Evolutionary conservation across 2,329 filamentous ascomycete species (phyloP), one percentile per base, ranked within the genome.

Genomic region (Cyanodermella asteris): DNA sequence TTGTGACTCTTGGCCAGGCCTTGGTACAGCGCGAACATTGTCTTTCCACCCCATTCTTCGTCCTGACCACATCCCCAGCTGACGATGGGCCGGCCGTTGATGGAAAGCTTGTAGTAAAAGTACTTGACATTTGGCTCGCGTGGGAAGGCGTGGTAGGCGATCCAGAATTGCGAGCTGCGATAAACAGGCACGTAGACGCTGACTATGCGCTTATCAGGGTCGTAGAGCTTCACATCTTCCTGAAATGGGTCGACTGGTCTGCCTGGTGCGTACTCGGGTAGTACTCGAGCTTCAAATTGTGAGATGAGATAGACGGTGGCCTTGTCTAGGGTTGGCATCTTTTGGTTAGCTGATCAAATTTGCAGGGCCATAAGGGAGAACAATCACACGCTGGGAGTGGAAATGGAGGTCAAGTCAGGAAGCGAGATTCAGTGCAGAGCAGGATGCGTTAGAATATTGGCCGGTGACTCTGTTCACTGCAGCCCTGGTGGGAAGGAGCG

Each of bases 21-120:
- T n/a, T n/a, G n/a, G 24, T 45, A 55, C 5, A 58, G 33, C 4
- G 42, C 51, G 35, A 52, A 58, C 40, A 55, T 47, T 1, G 46
- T 48, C 34, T 52, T 54, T 1, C 56, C 55, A 11, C 36, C 40
- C 44, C 46, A 58, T 4, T 35, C 36, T 8, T 58, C 43, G 10
- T 49, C 40, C 24, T 44, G 45, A 3, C 51, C 52, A 2, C 44
- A 44, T 3, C 48, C 46, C 55, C 55, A 60, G 30, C 40, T 55
- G 7, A 53, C 37, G 9, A 55, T 33, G 16, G 43, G 41, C 14
- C 35, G 35, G 10, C 42, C 45, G 18, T 51, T 42, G 31, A 55
- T 38, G 32, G 47, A 48, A 16, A 58, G 38, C 35, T 58, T 58
- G 46, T 59, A 59, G 30, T 55, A 46, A 29, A 49, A 55, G 31